Evolutionary conservation across 2,329 filamentous ascomycete genomes (phyloP), one percentile per base, ranked within the genome.

Genomic region (Fusarium algeriense): DNA sequence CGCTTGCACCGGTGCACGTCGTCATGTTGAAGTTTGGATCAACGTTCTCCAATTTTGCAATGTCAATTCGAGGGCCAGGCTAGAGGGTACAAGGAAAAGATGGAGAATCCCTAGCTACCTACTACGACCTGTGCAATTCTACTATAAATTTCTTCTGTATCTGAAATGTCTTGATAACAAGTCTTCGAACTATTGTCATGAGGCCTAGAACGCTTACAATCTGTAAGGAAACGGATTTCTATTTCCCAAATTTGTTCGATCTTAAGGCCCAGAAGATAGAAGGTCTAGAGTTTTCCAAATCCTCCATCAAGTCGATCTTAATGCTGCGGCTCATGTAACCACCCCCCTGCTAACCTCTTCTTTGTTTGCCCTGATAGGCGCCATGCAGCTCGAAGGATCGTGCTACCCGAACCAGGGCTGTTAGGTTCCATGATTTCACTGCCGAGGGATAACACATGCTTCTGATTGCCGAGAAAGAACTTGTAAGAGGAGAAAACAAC

Each of bases 361-460:
- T 28, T 37, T 35, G 23, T 28, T 38, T 14, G 5, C 38, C 13
- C n/a, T 34, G 23, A 58, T 34, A 32, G 35, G 7, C 17, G 23
- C 23, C 44, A 48, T 49, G 46, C 48, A 60, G 35, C n/a, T 56
- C 28, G 38, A 60, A 55, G 30, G 37, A 35, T 55, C 34, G 19
- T 55, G 30, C 19, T 63, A 44, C 34, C 17, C 20, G n/a, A 45
- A 32, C 32, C 55, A n/a, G 56, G 30, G 38, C 40, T 38, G n/a
- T 40, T 14, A 28, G 41, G 17, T 17, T 60, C 46, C 34, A 20
- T 38, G 35, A 30, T 38, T 19, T 41, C 45, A 34, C 45, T 52
- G 41, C 46, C 35, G 19, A 59, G 32, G 35, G 26, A 35, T 13
- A 59, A 10, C 37, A 40, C 52, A 45, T 65, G 38, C 17, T 23